These are phyloP conservation scores for Stropharia rugosoannulata DNA, from an alignment of 768 basidiomycete genomes.

Conservation along the genomic window DNA sequence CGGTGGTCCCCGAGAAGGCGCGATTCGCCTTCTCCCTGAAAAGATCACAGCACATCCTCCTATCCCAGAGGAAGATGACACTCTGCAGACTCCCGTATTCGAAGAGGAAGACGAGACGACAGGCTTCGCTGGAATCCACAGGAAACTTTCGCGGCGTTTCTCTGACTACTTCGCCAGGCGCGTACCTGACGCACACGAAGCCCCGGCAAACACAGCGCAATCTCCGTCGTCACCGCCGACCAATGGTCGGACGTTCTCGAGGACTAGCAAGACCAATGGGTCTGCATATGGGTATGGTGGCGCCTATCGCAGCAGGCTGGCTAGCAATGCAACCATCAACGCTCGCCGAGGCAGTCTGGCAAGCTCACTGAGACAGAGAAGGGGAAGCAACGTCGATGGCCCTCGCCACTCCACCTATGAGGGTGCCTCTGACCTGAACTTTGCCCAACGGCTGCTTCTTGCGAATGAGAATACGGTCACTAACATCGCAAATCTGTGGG, in stretches of 20 bases:
- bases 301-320: constrained; percentile 53
- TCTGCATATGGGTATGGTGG: constrained; percentile 80
- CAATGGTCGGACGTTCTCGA: constrained; percentile 44
- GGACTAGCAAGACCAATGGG: constrained; percentile 63
- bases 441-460: constrained; percentile 84
- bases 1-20: constrained; percentile 85
- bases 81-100: constrained; percentile 43
- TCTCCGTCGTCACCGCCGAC: constrained; percentile 40
- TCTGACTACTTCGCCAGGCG: constrained; percentile 60
- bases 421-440: constrained; percentile 60
- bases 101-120: constrained; percentile 42
- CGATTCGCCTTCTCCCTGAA: constrained; percentile 80
- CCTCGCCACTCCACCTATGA: constrained; percentile 36
- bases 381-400: constrained; percentile 49
- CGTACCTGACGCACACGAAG: constrained; percentile 37
- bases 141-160: constrained; percentile 52
- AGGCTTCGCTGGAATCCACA: constrained; percentile 41
- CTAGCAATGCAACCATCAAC: constrained; percentile 44
- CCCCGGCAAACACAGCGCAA: constrained; percentile 24
- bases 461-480: constrained; percentile 96
- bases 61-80: constrained; percentile 68
- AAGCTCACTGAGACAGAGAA: constrained; percentile 49
- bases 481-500: constrained; percentile 96
- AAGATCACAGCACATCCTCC: constrained; percentile 53
- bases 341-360: constrained; percentile 55